Evolutionary conservation across 805 yeast genomes (phyloP).

Genomic region (Cyberlindnera subsufficiens): DNA sequence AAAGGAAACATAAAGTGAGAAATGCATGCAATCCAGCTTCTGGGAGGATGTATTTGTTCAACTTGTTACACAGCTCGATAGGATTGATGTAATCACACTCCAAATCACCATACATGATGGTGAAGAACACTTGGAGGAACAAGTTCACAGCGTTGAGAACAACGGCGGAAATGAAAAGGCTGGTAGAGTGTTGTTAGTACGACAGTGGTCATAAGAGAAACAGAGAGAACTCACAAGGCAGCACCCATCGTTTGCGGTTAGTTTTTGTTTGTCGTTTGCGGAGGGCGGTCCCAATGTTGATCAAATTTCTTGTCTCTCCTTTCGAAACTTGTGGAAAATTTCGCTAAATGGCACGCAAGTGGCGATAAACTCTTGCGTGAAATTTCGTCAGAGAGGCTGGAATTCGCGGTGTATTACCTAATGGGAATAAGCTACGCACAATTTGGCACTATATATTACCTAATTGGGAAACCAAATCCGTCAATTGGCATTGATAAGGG

Average conservation of each 20-base stretch:
- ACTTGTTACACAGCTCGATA: conserved; percentile 88
- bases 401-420: no score
- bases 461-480: background rate
- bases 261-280: no score
- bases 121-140: conserved; percentile 90
- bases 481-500: background rate
- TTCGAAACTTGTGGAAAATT: no score
- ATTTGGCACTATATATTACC: no score
- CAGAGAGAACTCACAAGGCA: background rate
- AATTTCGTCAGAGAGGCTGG: no score
- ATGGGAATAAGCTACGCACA: no score
- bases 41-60: conserved; percentile 84
- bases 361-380: no score
- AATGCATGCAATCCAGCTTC: conserved; percentile 82
- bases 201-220: no score
- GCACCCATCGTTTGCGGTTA: background rate
- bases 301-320: no score
- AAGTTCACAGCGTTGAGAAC: conserved; percentile 80
- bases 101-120: conserved; percentile 90
- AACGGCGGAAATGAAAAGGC: conserved; percentile 69
- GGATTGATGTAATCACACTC: conserved; percentile 97
- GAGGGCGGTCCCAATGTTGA: no score
- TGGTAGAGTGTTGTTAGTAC: background rate
- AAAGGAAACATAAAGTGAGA: conserved; percentile 60
- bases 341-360: no score